Evolutionary conservation across 441 rosid genomes (phyloP).

Genomic region (Mallotus japonicus): DNA sequence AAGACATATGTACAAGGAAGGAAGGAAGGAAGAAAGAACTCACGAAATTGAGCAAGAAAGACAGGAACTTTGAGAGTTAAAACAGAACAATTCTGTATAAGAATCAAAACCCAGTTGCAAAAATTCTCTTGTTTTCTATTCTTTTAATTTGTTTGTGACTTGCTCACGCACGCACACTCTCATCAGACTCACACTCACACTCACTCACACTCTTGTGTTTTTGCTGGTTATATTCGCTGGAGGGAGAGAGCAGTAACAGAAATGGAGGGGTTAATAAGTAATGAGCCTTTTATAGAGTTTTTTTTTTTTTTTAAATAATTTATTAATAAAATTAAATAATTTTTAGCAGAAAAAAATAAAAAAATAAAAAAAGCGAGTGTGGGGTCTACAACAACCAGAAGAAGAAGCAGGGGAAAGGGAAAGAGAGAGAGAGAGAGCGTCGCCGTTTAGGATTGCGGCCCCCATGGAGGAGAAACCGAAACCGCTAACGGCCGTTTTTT

Average conservation of each 20-base stretch:
- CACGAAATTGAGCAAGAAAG: slow-evolving; percentile 26
- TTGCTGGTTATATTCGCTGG: slow-evolving; percentile 25
- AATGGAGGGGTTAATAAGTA: not conserved
- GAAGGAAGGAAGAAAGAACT: slow-evolving; percentile 18
- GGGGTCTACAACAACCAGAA: slow-evolving; percentile 12
- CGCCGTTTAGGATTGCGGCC: slow-evolving; percentile 22
- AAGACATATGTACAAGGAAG: not conserved
- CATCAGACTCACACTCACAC: not conserved
- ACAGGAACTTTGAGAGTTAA: not conserved
- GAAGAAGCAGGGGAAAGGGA: too few species aligned
- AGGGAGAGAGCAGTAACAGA: not conserved
- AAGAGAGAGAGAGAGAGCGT: not conserved
- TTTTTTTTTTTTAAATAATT: too few species aligned
- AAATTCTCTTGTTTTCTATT: slow-evolving; percentile 21
- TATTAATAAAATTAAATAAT: too few species aligned
- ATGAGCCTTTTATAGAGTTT: slow-evolving; percentile 19
- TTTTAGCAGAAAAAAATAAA: not conserved
- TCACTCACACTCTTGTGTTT: not conserved
- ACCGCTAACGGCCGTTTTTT: slow-evolving; percentile 32
- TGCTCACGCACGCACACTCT: slow-evolving; percentile 2
- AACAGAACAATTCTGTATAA: slow-evolving; percentile 10
- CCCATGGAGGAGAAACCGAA: slow-evolving; percentile 23
- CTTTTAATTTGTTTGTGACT: not conserved
- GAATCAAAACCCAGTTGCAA: slow-evolving; percentile 29
- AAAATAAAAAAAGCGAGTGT: not conserved